Evolutionary conservation across 2,329 filamentous ascomycete species (phyloP), one percentile per base, ranked within the genome.

Genomic region (Cordyceps javanica): DNA sequence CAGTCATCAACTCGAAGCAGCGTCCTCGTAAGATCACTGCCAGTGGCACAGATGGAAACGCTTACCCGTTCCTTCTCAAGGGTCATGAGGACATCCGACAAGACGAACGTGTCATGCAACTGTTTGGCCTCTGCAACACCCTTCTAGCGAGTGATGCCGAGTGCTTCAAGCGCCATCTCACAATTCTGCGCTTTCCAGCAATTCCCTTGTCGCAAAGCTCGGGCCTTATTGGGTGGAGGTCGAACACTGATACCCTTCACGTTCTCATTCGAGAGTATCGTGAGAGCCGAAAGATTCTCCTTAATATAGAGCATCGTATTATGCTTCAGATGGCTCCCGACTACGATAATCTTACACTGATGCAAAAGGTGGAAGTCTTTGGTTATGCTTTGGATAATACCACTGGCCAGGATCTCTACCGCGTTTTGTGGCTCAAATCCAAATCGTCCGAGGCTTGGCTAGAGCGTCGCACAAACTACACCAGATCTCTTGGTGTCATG

Each of bases 271-370:
- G 94, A 62, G 94, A 99, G 70, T 99, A 99, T 70, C 89, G 94
- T 61, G 95, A 99, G 72, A 96, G 89, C 64, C 86, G 94, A 56
- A 96, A 97, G 76, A 99, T 99, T 63, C 77, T 99, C 39, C 87
- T 99, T 64, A 99, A 99, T 69, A 99, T 99, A 62, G 94, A 99
- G 75, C 94, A 99, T 70, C 89, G 95, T 44, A 99, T 99, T 71
- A 99, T 99, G 94, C 79, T 99, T 58, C 95, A 99, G 72, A 99
- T 99, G 94, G 94, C 94, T 25, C 95, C 94, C 0, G 94, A 99
- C 70, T 99, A 97, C 68, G 94, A 99, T 69, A 97, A 96, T 67
- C 85, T 99, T 48, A 97, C 95, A 1, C 82, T 99, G 36, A 97
- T 99, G 94, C 95, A 99, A 70, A 99, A 99, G 76, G 95, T 99